Evolutionary conservation across 176 grass and related monocot genomes (phyloP), one percentile per base, ranked within the genome.

Genomic region (Cenchrus purpureus): DNA sequence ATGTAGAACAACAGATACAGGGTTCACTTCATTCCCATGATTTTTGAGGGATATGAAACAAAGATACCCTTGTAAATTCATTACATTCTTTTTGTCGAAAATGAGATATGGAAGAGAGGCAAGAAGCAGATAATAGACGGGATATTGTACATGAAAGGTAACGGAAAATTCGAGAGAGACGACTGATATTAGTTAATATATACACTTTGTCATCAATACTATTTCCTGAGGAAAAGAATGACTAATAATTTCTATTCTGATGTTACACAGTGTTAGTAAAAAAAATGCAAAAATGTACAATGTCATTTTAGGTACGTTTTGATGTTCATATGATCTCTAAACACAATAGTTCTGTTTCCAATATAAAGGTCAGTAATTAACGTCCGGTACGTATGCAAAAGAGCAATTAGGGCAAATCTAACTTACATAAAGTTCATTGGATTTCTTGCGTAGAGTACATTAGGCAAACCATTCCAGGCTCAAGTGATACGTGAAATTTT

Each of bases 21-120:
- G 82, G 54, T 68, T n/a, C 51, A n/a, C 34, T 86, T 65, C 64
- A 76, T 81, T 81, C 77, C 78, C 88, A 70, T 54, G 11, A 80
- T 89, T 89, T 89, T 89, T 88, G 16, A 75, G 83, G 82, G 87
- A 86, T 68, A 45, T 60, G 77, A 76, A 81, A 68, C 46, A 10
- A 54, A 42, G 32, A 77, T 64, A 10, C 70, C 82, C 32, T 34
- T 81, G 69, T 85, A 85, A n/a, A 71, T 86, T 71, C 8, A 71
- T 40, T 40, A 40, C 37, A 40, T 42, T 52, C 28, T 77, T 84
- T 81, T 85, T 68, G 43, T 54, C 70, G 70, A 59, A 49, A 68
- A 69, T 68, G 46, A 20, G 42, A 10, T 61, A 68, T 37, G 10
- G 14, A 51, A 74, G 75, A 43, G 28, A 31, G 49, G 11, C 57